A percentile compares a stretch with the other conserved stretches of the same genome.
Conservation (phyloP, 2,329 filamentous ascomycete species). For the Fusarium coffeatum region DNA sequence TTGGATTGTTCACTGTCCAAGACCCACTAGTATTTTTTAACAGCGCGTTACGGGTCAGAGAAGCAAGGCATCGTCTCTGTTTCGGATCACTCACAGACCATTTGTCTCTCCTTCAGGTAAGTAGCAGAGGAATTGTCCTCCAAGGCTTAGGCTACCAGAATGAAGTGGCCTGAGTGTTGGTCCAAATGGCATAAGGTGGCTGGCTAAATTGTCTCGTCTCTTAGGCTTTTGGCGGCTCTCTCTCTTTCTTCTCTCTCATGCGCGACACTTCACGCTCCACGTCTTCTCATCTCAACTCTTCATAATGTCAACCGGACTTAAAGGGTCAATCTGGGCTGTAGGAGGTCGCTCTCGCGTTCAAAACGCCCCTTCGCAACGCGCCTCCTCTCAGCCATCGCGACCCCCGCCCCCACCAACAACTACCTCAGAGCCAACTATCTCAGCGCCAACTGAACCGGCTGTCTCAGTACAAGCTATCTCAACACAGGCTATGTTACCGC, state of each 20-base stretch:
- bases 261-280: background rate
- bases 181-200: background rate
- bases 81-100: background rate
- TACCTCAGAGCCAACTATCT: constrained; percentile 17
- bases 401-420: constrained; percentile 4
- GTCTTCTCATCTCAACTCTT: background rate
- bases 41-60: background rate
- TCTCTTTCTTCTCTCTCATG: background rate
- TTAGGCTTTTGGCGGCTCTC: background rate
- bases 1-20: background rate
- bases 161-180: background rate
- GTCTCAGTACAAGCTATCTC: background rate
- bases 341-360: constrained; percentile 15
- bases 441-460: constrained; percentile 3
- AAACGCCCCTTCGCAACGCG: constrained; percentile 8
- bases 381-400: constrained; percentile 28
- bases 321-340: constrained; percentile 44
- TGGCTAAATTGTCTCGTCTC: background rate
- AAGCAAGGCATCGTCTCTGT: background rate
- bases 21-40: background rate
- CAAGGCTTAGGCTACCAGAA: background rate
- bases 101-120: background rate
- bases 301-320: constrained; percentile 39
- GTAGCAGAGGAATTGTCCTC: background rate
- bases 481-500: no score